These are phyloP conservation scores for Annulohypoxylon nitens DNA, from an alignment of 495 filamentous ascomycete species.

Conservation along the genomic window DNA sequence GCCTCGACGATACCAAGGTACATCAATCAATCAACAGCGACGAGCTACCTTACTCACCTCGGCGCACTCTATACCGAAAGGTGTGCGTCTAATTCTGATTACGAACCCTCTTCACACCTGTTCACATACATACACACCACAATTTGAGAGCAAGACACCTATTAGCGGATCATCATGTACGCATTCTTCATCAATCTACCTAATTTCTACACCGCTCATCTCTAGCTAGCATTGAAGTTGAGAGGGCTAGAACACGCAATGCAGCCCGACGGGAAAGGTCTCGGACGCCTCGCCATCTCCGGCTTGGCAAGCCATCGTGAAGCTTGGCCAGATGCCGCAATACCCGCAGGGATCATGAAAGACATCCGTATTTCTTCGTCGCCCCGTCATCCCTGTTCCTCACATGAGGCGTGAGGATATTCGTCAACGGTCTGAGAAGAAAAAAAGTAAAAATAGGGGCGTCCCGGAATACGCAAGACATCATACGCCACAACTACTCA, in stretches of 20 bases:
- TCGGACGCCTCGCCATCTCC: conserved; percentile 12
- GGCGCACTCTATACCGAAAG: background rate
- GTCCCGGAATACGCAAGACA: conserved; percentile 7
- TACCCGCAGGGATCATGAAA: conserved; percentile 18
- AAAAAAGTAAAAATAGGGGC: conserved; percentile 15
- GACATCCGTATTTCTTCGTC: conserved; percentile 21
- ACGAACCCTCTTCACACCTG: background rate
- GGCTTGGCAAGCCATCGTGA: conserved; percentile 37
- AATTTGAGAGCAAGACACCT: background rate
- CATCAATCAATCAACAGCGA: background rate
- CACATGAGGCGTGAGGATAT: conserved; percentile 11
- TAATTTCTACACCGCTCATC: conserved; percentile 6
- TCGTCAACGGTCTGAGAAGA: background rate
- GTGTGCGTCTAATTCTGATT: background rate
- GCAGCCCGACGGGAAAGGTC: conserved; percentile 14
- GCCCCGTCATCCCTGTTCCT: conserved; percentile 3
- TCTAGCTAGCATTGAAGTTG: background rate
- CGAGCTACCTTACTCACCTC: background rate
- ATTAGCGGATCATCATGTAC: background rate
- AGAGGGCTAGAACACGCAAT: conserved; percentile 14
- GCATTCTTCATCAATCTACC: background rate
- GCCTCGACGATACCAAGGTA: background rate
- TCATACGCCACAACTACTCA: conserved; percentile 12
- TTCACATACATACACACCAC: background rate
- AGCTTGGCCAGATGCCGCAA: conserved; percentile 29